Base-by-base conservation (phyloP, 1,284 basidiomycete genomes). In the Boletellus dicymbophilus region DNA sequence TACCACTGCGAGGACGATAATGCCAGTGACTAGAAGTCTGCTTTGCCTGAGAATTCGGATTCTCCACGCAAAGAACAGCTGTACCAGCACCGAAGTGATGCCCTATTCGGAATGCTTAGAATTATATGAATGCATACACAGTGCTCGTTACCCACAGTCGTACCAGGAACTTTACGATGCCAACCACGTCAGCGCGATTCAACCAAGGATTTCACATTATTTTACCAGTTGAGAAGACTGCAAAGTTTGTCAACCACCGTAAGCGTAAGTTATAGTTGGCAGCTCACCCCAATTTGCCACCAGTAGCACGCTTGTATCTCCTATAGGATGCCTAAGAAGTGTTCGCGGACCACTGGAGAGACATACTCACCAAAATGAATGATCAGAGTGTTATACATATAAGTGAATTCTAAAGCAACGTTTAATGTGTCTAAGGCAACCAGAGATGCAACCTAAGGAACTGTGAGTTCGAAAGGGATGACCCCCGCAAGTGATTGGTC, bases 31-130 rank as follows among this genome's bases (percentile, higher is more conserved):
- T 18, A 67, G 54, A 7, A 62, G 48, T 23, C 58, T 59, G 45
- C 56, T 70, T 36, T 62, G 59, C 16, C 68, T 72, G 43, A 75
- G 63, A 20, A 73, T 60, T 34, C 66, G 66, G 38, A 75, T 71
- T 52, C 74, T 61, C 73, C 73, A 75, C 6, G 73, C 71, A 52
- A 76, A 75, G 58, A 75, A 75, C 30, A 69, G 49, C 46, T 75
- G 73, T 16, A 74, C 73, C 21, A 67, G 57, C 37, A 68, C 60
- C 16, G 73, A 74, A 16, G 73, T 70, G 36, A 75, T 54, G 2
- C 70, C 66, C 70, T 74, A 38, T 25, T 44, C 20, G 15, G 21
- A 25, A 12, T 22, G n/a, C n/a, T 23, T 46, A 18, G 31, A 25
- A 36, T 9, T 20, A 36, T 18, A 45, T 7, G 7, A 30, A 25